These are phyloP conservation scores for Cruciata laevipes DNA, from an alignment of 257 asterid genomes.

Conservation along the genomic window DNA sequence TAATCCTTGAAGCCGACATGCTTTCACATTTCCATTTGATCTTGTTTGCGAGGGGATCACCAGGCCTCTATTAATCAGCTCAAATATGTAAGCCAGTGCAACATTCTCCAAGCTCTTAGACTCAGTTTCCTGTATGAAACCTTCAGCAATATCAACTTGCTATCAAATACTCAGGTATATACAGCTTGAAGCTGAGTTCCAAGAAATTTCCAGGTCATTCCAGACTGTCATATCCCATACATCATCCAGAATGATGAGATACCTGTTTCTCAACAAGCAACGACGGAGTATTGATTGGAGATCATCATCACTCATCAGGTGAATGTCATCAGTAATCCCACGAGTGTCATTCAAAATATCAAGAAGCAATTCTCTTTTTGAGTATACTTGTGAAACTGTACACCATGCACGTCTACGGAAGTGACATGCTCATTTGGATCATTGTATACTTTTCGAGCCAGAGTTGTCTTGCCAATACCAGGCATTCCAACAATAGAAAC, in stretches of 20 bases:
- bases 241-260: slow-evolving; percentile 11
- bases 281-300: slow-evolving; percentile 1
- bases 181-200: slow-evolving; percentile 7
- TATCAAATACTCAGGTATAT: slow-evolving; percentile 11
- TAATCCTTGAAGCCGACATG: slow-evolving; percentile 11
- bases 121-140: slow-evolving; percentile 3
- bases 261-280: slow-evolving; percentile 5
- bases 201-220: not conserved
- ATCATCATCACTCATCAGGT: not conserved
- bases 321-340: not conserved
- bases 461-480: no score
- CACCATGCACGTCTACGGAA: slow-evolving; percentile 8
- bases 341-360: slow-evolving; percentile 1
- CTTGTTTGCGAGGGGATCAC: not conserved
- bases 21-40: slow-evolving; percentile 5
- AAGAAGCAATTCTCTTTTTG: not conserved
- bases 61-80: slow-evolving; percentile 1
- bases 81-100: slow-evolving; percentile 5
- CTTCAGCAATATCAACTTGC: slow-evolving; percentile 14
- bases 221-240: slow-evolving; percentile 7
- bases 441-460: no score
- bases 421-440: not conserved
- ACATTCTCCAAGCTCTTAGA: not conserved
- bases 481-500: no score
- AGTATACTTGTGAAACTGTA: slow-evolving; percentile 2